Conservation (phyloP, 164 flowering plant species). For the Magnolia kwangsiensis region DNA sequence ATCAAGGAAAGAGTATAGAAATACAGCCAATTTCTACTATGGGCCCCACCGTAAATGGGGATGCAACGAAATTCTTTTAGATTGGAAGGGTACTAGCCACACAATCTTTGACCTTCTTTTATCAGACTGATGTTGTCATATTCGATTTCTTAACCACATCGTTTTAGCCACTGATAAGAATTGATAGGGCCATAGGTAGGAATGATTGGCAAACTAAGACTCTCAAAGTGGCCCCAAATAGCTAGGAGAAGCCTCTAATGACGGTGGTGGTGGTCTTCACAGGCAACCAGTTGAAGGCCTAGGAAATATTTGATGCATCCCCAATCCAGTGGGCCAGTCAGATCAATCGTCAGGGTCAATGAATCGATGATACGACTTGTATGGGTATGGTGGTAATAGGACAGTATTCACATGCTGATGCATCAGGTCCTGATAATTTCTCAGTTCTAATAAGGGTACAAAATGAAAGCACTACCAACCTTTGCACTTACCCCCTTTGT, state of each 20-base stretch:
- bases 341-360: not conserved
- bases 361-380: not conserved
- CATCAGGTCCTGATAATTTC: not conserved
- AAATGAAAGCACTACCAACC: not conserved
- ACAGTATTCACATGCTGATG: not conserved
- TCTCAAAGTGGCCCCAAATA: not conserved
- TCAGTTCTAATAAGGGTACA: not conserved
- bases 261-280: not conserved
- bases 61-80: not conserved
- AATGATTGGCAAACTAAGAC: not conserved
- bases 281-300: not conserved
- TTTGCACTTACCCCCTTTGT: constrained; percentile 43
- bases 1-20: not conserved
- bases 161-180: not conserved
- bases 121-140: too few species aligned
- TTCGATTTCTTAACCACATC: not conserved
- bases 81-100: too few species aligned
- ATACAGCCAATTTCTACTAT: not conserved
- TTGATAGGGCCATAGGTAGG: not conserved
- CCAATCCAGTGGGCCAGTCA: not conserved
- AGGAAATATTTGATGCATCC: not conserved
- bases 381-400: not conserved
- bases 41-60: not conserved
- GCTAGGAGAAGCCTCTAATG: not conserved
- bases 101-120: too few species aligned